phyloP scores from a whole-genome alignment of 1,139 yeast species.

The Kurtzmaniella quercitrusa region DNA sequence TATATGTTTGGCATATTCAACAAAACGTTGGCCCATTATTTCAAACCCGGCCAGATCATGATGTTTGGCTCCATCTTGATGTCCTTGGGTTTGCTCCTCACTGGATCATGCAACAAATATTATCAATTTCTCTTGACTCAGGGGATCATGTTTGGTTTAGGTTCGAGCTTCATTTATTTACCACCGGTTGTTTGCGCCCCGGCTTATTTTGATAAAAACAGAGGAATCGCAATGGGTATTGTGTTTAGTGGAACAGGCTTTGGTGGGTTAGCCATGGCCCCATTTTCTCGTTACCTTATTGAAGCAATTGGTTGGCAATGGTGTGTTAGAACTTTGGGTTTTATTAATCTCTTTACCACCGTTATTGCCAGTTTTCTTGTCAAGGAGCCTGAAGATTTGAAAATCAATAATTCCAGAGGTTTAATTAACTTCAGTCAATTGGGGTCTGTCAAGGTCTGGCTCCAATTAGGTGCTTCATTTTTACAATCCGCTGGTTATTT shows the following conservation, averaged over 20 bases:
- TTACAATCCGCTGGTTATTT: slow-evolving; percentile 40
- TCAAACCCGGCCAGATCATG: slow-evolving; percentile 20
- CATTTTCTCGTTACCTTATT: slow-evolving; percentile 25
- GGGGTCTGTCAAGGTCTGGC: slow-evolving; percentile 17
- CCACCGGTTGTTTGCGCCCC: slow-evolving; percentile 43
- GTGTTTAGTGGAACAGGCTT: slow-evolving; percentile 41
- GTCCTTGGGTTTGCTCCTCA: slow-evolving; percentile 23
- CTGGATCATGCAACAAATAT: slow-evolving; percentile 19
- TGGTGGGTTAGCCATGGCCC: slow-evolving; percentile 38
- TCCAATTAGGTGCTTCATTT: slow-evolving; percentile 28
- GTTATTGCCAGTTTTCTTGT: slow-evolving; percentile 2
- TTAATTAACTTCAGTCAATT: slow-evolving; percentile 14
- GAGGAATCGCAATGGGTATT: slow-evolving; percentile 41
- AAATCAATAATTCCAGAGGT: background rate
- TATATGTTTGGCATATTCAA: slow-evolving; percentile 24
- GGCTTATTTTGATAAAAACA: slow-evolving; percentile 27
- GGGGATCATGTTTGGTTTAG: slow-evolving; percentile 35
- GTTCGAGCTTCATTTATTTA: slow-evolving; percentile 33
- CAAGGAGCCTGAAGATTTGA: slow-evolving; percentile 2
- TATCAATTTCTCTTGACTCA: slow-evolving; percentile 33
- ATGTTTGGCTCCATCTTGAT: slow-evolving; percentile 20
- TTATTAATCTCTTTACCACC: slow-evolving; percentile 18
- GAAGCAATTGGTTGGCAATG: slow-evolving; percentile 33
- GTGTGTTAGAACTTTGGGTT: slow-evolving; percentile 33
- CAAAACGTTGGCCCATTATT: slow-evolving; percentile 15